Base-by-base conservation (phyloP, 257 asterid species). In the Penstemon newberryi region DNA sequence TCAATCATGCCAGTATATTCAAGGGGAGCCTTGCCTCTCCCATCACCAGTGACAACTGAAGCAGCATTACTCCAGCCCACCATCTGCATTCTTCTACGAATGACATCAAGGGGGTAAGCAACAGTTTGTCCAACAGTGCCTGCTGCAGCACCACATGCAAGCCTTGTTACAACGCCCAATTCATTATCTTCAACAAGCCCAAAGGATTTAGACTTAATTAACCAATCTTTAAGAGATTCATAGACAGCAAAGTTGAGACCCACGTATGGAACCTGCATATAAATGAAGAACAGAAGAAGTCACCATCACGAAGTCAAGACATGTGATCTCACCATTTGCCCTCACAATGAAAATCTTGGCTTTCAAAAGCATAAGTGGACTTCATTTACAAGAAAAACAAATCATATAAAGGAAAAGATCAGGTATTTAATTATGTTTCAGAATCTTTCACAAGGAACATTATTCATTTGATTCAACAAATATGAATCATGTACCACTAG, bases 1-100 rank as follows among this genome's bases (percentile, higher is more conserved):
- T 93, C 99, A 61, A 91, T 56, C 99, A 93, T 93, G 77, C 99
- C 97, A 12, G 83, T 82, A 64, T 93, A 93, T 72, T 89, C 89
- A 46, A 90, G 85, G 38, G 90, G 66, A 60, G 80, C 86, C 73
- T 80, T 83, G 83, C 86, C 63, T 80, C 79, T 83, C 51, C 99
- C 99, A 57, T 85, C 95, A 56, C 97, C 97, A 36, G 91, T 72
- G 56, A 90, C 84, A 44, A 93, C 67, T 44, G 97, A 89, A 75
- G 96, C 65, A 65, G 96, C 99, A 68, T 90, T 84, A 69, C 74
- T 90, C 99, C 99, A 90, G 51, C 99, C 99, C 60, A 85, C 97
- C 99, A 93, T 93, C 84, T 93, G 99, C 99, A 93, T 93, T 81
- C 99, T 84, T 74, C 99, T 77, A 51, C 97, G 97, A 52, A 93